Conservation (phyloP, 768 basidiomycete species). For the Paxillus ammoniavirescens region DNA sequence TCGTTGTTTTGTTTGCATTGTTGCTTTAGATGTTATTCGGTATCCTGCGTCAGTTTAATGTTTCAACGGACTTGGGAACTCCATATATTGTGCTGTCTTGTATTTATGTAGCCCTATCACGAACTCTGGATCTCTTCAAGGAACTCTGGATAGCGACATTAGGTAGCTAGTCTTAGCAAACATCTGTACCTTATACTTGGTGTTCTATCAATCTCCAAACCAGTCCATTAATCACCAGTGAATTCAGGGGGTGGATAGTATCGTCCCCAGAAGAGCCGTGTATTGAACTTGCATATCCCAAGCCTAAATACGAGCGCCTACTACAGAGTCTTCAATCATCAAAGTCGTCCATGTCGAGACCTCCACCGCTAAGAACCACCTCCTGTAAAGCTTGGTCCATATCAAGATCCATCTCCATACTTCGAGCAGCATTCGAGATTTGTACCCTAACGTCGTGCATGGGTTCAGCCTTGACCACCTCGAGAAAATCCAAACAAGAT, state of each 20-base stretch:
- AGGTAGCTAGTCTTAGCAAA: background rate
- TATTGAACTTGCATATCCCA: too few species aligned
- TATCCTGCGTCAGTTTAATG: background rate
- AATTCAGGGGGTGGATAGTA: too few species aligned
- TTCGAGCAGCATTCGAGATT: background rate
- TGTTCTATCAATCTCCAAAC: too few species aligned
- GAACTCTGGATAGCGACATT: background rate
- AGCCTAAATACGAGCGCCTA: background rate
- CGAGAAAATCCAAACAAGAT: conserved; percentile 64
- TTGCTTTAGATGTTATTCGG: background rate
- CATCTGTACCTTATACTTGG: too few species aligned
- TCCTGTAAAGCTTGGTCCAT: conserved; percentile 15
- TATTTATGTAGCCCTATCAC: background rate
- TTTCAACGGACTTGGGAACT: background rate
- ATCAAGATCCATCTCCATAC: conserved; percentile 12
- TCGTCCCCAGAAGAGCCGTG: too few species aligned
- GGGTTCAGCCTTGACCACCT: conserved; percentile 4
- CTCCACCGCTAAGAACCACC: conserved; percentile 16
- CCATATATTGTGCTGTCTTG: background rate
- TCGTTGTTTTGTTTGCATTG: background rate
- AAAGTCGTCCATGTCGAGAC: conserved; percentile 27
- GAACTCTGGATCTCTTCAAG: background rate
- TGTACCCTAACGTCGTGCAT: background rate
- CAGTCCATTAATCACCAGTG: too few species aligned
- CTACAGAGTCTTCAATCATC: conserved; percentile 12